These are phyloP conservation scores for Candida arabinofermentans DNA, from an alignment of 805 yeast species.

Conservation along the genomic window DNA sequence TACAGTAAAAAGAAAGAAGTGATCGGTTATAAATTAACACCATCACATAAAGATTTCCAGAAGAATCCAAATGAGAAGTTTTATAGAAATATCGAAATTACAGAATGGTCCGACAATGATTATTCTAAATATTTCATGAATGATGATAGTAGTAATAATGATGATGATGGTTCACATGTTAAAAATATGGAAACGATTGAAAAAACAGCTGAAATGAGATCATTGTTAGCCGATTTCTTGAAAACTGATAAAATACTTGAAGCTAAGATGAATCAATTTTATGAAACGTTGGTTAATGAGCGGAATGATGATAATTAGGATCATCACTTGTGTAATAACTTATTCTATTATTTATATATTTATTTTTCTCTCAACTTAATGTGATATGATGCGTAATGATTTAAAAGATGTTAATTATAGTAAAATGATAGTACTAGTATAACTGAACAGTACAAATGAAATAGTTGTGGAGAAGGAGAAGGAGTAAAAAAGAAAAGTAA, in stretches of 20 bases:
- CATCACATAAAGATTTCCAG: constrained; percentile 16
- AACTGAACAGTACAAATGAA: too few species aligned
- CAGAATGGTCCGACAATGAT: constrained; percentile 33
- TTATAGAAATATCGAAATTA: constrained; percentile 36
- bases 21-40: constrained; percentile 28
- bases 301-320: background rate
- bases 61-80: constrained; percentile 4
- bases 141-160: constrained; percentile 1
- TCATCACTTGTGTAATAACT: too few species aligned
- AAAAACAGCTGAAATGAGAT: constrained; percentile 6
- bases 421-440: too few species aligned
- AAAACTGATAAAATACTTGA: constrained; percentile 30
- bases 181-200: background rate
- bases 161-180: background rate
- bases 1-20: constrained; percentile 18
- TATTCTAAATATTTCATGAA: constrained; percentile 9
- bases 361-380: too few species aligned
- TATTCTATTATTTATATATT: too few species aligned
- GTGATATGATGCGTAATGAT: too few species aligned
- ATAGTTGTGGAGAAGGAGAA: too few species aligned
- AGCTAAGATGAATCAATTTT: constrained; percentile 26
- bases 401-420: too few species aligned
- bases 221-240: constrained; percentile 25
- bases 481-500: too few species aligned
- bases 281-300: constrained; percentile 15